Conservation (phyloP, 179 eudicot genomes). For the Silene vulgaris region DNA sequence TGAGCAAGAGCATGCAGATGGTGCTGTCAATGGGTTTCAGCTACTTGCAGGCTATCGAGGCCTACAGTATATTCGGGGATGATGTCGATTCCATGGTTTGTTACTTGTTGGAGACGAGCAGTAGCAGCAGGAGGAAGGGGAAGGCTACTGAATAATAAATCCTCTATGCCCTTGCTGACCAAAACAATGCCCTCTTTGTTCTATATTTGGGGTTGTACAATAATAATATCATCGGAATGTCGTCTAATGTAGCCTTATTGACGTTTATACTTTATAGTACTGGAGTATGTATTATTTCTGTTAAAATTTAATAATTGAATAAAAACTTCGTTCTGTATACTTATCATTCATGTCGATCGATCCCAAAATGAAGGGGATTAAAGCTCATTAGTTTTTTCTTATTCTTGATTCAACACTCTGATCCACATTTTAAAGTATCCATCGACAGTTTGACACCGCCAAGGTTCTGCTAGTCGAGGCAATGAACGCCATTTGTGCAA, state of each 20-base stretch:
- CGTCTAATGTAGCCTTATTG: slow-evolving; percentile 13
- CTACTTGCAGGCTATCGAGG: slow-evolving; percentile 82
- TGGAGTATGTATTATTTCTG: slow-evolving; percentile 1
- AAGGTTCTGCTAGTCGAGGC: no score
- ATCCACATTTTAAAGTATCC: no score
- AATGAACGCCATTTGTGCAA: no score
- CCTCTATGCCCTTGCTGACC: not conserved
- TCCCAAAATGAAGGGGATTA: no score
- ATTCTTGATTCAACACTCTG: no score
- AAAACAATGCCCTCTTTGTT: not conserved
- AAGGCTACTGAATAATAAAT: slow-evolving; percentile 59
- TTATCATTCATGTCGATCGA: no score
- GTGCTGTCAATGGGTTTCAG: slow-evolving; percentile 92
- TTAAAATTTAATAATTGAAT: not conserved
- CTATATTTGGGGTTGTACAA: slow-evolving; percentile 11
- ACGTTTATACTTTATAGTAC: not conserved
- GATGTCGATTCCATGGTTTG: slow-evolving; percentile 93
- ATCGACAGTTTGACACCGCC: no score
- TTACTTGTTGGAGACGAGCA: slow-evolving; percentile 74
- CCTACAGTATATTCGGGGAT: slow-evolving; percentile 88
- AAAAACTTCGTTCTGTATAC: not conserved
- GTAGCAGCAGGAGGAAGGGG: slow-evolving; percentile 71
- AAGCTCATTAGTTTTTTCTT: no score
- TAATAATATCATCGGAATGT: not conserved
- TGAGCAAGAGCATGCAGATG: slow-evolving; percentile 70